These are phyloP conservation scores for Corynascus novoguineensis DNA, from an alignment of 495 filamentous ascomycete genomes.

Conservation along the genomic window DNA sequence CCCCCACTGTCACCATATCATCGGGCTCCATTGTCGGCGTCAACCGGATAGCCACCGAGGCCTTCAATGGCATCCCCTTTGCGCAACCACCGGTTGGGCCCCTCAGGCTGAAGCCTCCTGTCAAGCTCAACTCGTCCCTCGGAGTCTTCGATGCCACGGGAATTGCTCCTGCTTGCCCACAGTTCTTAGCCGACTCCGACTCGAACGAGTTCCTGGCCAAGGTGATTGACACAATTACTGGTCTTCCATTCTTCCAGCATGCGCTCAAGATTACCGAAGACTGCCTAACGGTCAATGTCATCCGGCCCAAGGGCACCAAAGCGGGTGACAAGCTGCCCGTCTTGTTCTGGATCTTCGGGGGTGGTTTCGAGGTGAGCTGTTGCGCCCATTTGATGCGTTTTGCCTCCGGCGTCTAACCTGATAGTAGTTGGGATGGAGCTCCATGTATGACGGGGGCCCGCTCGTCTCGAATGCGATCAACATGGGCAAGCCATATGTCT, in stretches of 20 bases:
- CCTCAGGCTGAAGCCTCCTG: slow-evolving; percentile 40
- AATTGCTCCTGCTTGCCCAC: slow-evolving; percentile 48
- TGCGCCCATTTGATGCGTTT: background rate
- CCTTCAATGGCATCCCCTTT: slow-evolving; percentile 47
- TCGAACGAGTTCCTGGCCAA: slow-evolving; percentile 36
- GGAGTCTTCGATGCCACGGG: slow-evolving; percentile 50
- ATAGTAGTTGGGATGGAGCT: slow-evolving; percentile 41
- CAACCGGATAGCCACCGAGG: slow-evolving; percentile 28
- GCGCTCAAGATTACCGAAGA: slow-evolving; percentile 53
- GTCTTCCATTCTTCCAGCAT: slow-evolving; percentile 55
- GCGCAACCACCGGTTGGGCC: slow-evolving; percentile 40
- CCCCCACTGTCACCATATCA: slow-evolving; percentile 43
- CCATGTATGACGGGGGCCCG: slow-evolving; percentile 53
- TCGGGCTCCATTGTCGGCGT: slow-evolving; percentile 50
- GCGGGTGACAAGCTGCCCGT: slow-evolving; percentile 57
- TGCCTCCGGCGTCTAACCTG: background rate
- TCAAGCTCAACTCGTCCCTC: slow-evolving; percentile 36
- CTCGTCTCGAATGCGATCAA: slow-evolving; percentile 49
- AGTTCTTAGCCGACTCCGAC: slow-evolving; percentile 46
- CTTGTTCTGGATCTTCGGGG: slow-evolving; percentile 70
- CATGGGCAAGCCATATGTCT: slow-evolving; percentile 56
- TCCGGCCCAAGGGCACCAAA: slow-evolving; percentile 55
- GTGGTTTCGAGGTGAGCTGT: slow-evolving; percentile 58
- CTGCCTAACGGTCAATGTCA: slow-evolving; percentile 61
- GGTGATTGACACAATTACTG: slow-evolving; percentile 48